Conservation (phyloP, 805 yeast species). For the Cyberlindnera samutprakarnensis region DNA sequence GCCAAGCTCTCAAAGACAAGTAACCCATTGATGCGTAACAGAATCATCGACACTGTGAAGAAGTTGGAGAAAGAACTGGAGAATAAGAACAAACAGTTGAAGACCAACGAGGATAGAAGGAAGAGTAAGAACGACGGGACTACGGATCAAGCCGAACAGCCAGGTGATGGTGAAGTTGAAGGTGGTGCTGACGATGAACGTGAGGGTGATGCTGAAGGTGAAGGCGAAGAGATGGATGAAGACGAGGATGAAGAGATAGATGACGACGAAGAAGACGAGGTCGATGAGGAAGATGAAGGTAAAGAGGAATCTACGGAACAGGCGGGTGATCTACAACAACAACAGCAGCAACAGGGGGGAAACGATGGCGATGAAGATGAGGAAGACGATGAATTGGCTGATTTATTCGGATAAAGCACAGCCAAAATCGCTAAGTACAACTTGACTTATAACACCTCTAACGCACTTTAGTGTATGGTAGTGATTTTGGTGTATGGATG, state of each 20-base stretch:
- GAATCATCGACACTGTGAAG: constrained; percentile 74
- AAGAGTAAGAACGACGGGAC: too few relatives aligned
- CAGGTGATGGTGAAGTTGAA: constrained; percentile 21
- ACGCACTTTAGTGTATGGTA: too few relatives aligned
- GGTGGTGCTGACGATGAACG: constrained; percentile 24
- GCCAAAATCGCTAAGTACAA: too few relatives aligned
- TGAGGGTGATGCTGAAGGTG: constrained; percentile 27
- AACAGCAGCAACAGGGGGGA: too few relatives aligned
- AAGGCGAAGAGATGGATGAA: constrained; percentile 27
- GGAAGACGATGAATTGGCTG: constrained; percentile 26
- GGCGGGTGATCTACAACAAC: constrained; percentile 8
- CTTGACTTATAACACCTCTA: too few relatives aligned
- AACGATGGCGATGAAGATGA: constrained; percentile 2
- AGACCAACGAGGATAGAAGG: constrained; percentile 26
- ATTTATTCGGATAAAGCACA: constrained; percentile 20
- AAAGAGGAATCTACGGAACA: constrained; percentile 8
- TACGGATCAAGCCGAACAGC: constrained; percentile 19
- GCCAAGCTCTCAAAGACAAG: constrained; percentile 64
- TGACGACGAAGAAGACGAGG: constrained; percentile 3
- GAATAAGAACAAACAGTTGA: constrained; percentile 63
- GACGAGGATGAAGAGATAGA: constrained; percentile 15
- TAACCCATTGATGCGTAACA: constrained; percentile 78
- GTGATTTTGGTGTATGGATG: too few relatives aligned
- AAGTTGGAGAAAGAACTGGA: constrained; percentile 79
- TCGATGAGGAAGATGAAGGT: neutral